Conservation (phyloP, 768 basidiomycete genomes). For the Collybiopsis confluens region DNA sequence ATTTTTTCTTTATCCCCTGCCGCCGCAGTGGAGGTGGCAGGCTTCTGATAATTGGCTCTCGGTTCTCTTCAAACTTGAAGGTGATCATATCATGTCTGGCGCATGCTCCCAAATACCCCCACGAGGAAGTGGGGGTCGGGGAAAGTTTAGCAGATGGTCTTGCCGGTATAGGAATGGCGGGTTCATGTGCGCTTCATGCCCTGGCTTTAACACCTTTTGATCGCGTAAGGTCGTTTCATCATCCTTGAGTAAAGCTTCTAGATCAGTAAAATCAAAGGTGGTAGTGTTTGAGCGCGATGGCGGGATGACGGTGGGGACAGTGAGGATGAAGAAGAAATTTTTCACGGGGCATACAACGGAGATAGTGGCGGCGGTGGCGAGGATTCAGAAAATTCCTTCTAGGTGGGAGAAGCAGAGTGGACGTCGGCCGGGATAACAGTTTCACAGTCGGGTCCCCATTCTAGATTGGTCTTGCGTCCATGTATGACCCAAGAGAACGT, state of each 20-base stretch:
- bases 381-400: too few species aligned
- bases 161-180: neutral
- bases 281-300: slow-evolving; percentile 1
- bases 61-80: too few species aligned
- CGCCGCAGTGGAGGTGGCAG: slow-evolving; percentile 20
- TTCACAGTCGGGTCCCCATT: too few species aligned
- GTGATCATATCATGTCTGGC: neutral
- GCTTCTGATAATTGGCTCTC: slow-evolving; percentile 2
- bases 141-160: neutral
- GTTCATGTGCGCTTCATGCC: neutral
- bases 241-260: slow-evolving; percentile 56
- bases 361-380: too few species aligned
- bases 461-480: neutral
- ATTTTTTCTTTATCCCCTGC: neutral
- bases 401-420: neutral
- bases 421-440: neutral
- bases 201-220: neutral
- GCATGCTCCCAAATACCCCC: neutral
- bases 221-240: slow-evolving; percentile 35
- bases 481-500: neutral
- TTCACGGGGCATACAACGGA: too few species aligned
- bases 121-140: neutral
- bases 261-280: slow-evolving; percentile 51
- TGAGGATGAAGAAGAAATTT: neutral
- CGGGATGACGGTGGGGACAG: neutral